Evolutionary conservation across 2,329 filamentous ascomycete species (phyloP), one percentile per base, ranked within the genome.

Genomic region (Bipolaris victoriae): DNA sequence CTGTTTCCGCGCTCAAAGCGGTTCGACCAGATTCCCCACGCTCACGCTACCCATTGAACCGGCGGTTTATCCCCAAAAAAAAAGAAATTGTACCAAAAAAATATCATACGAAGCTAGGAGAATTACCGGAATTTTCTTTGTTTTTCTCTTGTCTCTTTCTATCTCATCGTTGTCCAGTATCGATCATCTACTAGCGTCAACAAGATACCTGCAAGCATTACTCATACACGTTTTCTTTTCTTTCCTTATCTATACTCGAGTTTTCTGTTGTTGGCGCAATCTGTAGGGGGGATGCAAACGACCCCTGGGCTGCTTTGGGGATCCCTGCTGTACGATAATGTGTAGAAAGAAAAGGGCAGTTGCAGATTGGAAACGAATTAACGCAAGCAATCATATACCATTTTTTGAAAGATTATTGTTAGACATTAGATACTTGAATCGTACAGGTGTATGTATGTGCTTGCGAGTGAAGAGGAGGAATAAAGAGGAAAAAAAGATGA

Each of bases 1-100:
- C 55, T 56, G 26, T 60, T 54, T 15, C 39, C 39, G 6, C 37
- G 49, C 41, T 22, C 46, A 5, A 49, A 40, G 26, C 46, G 40
- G 3, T 47, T 43, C 3, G 49, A 52, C n/a, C 33, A 50, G 13
- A 20, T 33, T 24, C 40, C 26, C 15, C 51, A 36, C 29, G 29
- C 29, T 36, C 40, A 47, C 9, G 35, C 20, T 20, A 29, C 35
- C 9, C 26, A 22, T 26, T 55, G 40, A 58, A 44, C 20, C 4
- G 40, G 35, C 20, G 20, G 6, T 7, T 13, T n/a, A 35, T 16
- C 24, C 44, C 29, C 36, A 22, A 2, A 16, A 31, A 11, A 26
- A 18, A 24, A 24, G 20, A 56, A 52, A 47, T 47, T 56, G 49
- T 52, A 47, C 3, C 24, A 52, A 24, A 26, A 3, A 26, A 15